Percentiles rank a stretch among this genome's conserved stretches.
Evolutionary conservation across 805 yeast genomes (phyloP).

Genomic region (Hanseniaspora lindneri): DNA sequence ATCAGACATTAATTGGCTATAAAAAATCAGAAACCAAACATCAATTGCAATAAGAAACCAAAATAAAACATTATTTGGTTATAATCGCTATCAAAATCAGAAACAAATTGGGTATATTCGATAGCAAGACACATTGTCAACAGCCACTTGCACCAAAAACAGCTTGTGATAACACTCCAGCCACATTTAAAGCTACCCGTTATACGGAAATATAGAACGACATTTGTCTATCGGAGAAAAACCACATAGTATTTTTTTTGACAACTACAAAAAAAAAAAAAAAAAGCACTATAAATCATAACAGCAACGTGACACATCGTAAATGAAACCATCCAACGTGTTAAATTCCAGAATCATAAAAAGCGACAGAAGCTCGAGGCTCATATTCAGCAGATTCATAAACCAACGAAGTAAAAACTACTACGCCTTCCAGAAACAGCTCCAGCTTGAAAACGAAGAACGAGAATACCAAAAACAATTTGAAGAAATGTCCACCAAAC

Average conservation of each 20-base stretch:
- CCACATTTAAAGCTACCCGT: not conserved
- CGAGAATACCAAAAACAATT: not conserved
- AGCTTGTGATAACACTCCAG: too few species aligned
- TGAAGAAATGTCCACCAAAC: slow-evolving; percentile 22
- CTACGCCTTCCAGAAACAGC: not conserved
- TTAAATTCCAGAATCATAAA: not conserved
- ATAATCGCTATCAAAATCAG: too few species aligned
- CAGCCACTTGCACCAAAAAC: too few species aligned
- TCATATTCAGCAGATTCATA: not conserved
- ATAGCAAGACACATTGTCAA: too few species aligned
- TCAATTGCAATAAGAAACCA: too few species aligned
- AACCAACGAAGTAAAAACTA: not conserved
- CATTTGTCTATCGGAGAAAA: not conserved
- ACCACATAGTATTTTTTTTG: not conserved
- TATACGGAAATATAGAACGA: not conserved
- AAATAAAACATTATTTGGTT: too few species aligned
- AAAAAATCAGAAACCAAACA: too few species aligned
- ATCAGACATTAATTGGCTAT: too few species aligned
- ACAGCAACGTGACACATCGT: too few species aligned
- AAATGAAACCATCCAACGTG: not conserved
- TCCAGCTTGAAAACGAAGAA: not conserved
- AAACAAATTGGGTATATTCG: too few species aligned
- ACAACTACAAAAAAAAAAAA: too few species aligned
- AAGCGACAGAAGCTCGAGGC: not conserved
- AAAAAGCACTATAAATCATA: too few species aligned